Conservation (phyloP, 768 basidiomycete genomes). For the Dendrothele bispora region DNA sequence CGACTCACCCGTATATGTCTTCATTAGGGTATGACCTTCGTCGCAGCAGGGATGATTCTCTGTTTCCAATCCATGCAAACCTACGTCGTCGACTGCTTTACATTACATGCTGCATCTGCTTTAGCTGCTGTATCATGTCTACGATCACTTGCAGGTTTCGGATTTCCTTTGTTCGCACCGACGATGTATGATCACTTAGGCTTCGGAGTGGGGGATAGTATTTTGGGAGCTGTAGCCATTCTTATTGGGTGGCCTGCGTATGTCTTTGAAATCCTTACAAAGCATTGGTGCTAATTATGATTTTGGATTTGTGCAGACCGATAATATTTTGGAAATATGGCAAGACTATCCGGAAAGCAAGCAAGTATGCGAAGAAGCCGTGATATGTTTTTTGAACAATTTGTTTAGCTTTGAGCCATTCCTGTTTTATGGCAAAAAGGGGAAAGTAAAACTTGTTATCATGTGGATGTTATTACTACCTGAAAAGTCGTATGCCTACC, state of each 20-base stretch:
- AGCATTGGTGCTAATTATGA: not conserved
- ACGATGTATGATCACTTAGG: slow-evolving; percentile 66
- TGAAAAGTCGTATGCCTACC: too few relatives aligned
- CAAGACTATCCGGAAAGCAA: slow-evolving; percentile 2
- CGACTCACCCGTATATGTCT: not conserved
- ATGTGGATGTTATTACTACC: too few relatives aligned
- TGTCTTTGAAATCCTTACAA: not conserved
- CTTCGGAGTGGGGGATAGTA: slow-evolving; percentile 67
- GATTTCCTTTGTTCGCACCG: slow-evolving; percentile 76
- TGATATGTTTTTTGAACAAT: too few relatives aligned
- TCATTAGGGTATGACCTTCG: slow-evolving; percentile 44
- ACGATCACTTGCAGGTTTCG: slow-evolving; percentile 69
- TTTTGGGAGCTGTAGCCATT: slow-evolving; percentile 60
- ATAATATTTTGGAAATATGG: slow-evolving; percentile 9
- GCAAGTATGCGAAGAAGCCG: slow-evolving; percentile 6
- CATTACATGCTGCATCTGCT: slow-evolving; percentile 60
- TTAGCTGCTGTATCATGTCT: slow-evolving; percentile 57
- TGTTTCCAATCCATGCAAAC: slow-evolving; percentile 63
- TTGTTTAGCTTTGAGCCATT: too few relatives aligned
- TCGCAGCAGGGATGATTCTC: slow-evolving; percentile 61
- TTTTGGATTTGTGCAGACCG: not conserved
- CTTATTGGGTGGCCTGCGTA: slow-evolving; percentile 59
- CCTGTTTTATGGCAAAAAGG: too few relatives aligned
- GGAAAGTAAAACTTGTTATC: too few relatives aligned
- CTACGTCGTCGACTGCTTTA: slow-evolving; percentile 68